Evolutionary conservation across 208 protist species (phyloP), one percentile per base, ranked within the genome.

Genomic region (Trypanosoma boissoni): DNA sequence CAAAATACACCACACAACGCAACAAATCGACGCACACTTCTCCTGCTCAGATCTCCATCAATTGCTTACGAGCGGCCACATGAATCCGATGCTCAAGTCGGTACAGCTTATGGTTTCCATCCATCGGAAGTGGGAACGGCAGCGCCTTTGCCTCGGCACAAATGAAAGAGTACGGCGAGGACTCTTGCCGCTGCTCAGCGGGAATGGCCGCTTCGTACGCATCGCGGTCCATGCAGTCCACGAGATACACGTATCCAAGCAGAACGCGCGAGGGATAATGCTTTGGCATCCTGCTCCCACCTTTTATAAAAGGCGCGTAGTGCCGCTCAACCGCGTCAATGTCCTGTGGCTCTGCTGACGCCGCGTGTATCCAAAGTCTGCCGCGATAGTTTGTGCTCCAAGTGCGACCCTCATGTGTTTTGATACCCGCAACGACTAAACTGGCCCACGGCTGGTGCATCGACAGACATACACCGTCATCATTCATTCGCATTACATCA

Each of bases 361-460:
- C 86, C 2, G 86, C 83, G 50, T 95, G 88, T 49, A 97, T 97
- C 92, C 94, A 97, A 54, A 97, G 65, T 8, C 81, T 54, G 1
- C 94, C 94, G n/a, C 92, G 79, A 72, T 94, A 93, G 55, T 82
- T 56, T 0, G 83, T 87, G 29, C 27, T 42, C 92, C 94, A 97
- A 39, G 76, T 65, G 18, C 92, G 80, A 4, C 94, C 94, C 70
- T 97, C 92, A 54, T 96, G 86, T 10, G 52, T 75, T 67, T 97
- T 97, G 54, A 97, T 95, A 29, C 92, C 94, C 3, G 74, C 72
- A 24, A 97, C 86, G 20, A 97, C 73, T 41, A 97, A 72, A 34
- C 78, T 86, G 5, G 88, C 90, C 88, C 90, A 97, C 37, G 94
- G 94, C 69, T 97, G 94, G 59, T 97, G 94, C 91, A 97, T 96